phyloP scores from a whole-genome alignment of 345 rosid species.

The Gossypium turneri region DNA sequence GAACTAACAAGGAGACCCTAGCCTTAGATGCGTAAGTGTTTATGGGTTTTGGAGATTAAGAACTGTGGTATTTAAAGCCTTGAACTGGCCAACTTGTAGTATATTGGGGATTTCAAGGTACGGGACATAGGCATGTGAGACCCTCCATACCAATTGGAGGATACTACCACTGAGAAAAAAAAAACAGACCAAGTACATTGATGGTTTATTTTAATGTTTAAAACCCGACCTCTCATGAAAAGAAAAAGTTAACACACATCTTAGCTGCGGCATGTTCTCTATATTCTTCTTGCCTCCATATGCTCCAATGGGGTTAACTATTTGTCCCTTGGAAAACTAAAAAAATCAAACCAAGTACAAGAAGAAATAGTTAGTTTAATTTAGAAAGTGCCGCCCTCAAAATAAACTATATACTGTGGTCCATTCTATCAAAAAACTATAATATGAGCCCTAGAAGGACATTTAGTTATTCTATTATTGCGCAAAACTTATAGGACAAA shows the following conservation, averaged over 20 bases:
- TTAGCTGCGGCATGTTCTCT: constrained; percentile 10
- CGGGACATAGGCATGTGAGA: constrained; percentile 15
- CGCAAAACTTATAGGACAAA: too few relatives aligned
- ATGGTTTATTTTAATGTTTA: constrained; percentile 13
- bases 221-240: constrained; percentile 11
- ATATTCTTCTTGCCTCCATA: constrained; percentile 18
- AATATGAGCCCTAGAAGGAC: too few relatives aligned
- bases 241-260: not conserved
- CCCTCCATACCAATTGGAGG: constrained; percentile 15
- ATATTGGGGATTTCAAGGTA: not conserved
- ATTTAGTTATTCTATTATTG: too few relatives aligned
- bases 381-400: not conserved
- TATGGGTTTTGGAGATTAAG: not conserved
- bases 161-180: constrained; percentile 7
- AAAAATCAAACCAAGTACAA: not conserved
- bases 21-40: not conserved
- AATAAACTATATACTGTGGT: not conserved
- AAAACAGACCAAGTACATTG: not conserved
- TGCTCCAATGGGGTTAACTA: not conserved
- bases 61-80: constrained; percentile 14
- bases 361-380: not conserved
- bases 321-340: not conserved
- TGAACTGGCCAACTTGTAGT: too few relatives aligned
- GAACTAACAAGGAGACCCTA: not conserved
- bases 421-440: too few relatives aligned